Base-by-base conservation (phyloP, 2,329 filamentous ascomycete genomes). In the Pseudopyricularia javanii region DNA sequence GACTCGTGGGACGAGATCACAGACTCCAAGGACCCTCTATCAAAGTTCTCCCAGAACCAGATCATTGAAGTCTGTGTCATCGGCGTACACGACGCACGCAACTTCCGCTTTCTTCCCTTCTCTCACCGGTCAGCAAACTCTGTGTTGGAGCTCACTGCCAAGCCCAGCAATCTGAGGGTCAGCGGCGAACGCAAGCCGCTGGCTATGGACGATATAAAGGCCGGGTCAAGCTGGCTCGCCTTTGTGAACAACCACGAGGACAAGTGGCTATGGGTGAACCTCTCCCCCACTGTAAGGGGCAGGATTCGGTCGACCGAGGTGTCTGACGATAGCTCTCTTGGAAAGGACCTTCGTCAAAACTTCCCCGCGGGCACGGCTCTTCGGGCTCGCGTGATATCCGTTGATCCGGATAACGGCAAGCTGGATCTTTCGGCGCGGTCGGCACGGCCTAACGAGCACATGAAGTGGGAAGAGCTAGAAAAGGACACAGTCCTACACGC, bases 321-420 rank as follows among this genome's bases (percentile, higher is more conserved):
- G 8, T 90, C 89, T 0, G 88, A 95, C 61, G 90, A 97, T 65
- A 71, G 95, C 48, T 86, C 89, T 7, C 76, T 87, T 53, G 73
- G 95, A 34, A 80, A 84, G 32, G 80, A 95, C 60, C 70, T 96
- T 3, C 76, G 82, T 49, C 77, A 80, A 57, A 87, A 88, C 67
- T 97, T 95, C 67, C 91, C 93, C 0, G 68, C 95, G 37, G 93
- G 93, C n/a, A 93, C 86, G 47, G 93, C 90, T 5, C 69, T 98
- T 47, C 85, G 82, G 64, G 88, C 91, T 11, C 83, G 83, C 26
- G 89, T 95, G 20, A 82, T 86, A 53, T 75, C 76, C 3, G 80
- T 95, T 3, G 84, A 97, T 64, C 66, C 77, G 32, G 74, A 79
- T 30, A 86, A 85, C 60, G 86, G 85, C 54, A 85, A 82, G 50